Conservation (phyloP, 83 land plant species). For the Picea abies region DNA sequence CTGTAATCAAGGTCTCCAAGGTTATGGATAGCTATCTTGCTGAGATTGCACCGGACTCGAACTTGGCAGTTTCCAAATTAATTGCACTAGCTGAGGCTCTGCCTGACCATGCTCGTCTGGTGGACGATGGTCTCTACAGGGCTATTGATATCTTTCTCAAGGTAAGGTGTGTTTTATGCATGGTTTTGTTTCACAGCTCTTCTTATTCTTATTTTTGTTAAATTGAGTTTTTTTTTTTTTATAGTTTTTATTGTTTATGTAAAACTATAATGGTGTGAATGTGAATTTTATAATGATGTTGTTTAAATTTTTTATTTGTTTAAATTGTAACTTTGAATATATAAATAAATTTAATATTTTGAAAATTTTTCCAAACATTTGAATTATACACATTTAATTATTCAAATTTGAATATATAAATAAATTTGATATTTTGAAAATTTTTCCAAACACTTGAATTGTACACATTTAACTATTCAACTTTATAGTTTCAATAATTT, state of each 20-base stretch:
- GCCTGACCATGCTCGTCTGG: conserved; percentile 55
- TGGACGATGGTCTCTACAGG: conserved; percentile 67
- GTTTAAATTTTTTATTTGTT: background rate
- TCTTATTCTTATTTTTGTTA: background rate
- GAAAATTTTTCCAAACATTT: too few relatives aligned
- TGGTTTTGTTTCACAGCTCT: background rate
- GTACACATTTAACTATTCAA: too few relatives aligned
- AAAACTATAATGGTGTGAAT: too few relatives aligned
- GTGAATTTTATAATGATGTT: background rate
- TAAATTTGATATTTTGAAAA: too few relatives aligned
- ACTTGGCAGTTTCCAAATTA: conserved; percentile 45
- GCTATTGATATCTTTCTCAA: conserved; percentile 72
- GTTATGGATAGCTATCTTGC: conserved; percentile 67
- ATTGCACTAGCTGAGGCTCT: conserved; percentile 50
- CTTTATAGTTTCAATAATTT: too few relatives aligned
- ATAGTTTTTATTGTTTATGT: background rate
- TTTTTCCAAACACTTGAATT: background rate
- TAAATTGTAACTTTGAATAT: too few relatives aligned
- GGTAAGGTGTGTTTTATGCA: conserved; percentile 27
- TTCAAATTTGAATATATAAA: too few relatives aligned
- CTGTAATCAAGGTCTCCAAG: conserved; percentile 28
- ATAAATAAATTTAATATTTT: too few relatives aligned
- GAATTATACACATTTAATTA: too few relatives aligned
- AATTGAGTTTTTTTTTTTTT: too few relatives aligned
- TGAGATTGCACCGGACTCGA: conserved; percentile 71